A percentile compares a stretch with the other conserved stretches of the same genome.
Conservation (phyloP, 164 flowering plant species). For the Magnolia sinica region DNA sequence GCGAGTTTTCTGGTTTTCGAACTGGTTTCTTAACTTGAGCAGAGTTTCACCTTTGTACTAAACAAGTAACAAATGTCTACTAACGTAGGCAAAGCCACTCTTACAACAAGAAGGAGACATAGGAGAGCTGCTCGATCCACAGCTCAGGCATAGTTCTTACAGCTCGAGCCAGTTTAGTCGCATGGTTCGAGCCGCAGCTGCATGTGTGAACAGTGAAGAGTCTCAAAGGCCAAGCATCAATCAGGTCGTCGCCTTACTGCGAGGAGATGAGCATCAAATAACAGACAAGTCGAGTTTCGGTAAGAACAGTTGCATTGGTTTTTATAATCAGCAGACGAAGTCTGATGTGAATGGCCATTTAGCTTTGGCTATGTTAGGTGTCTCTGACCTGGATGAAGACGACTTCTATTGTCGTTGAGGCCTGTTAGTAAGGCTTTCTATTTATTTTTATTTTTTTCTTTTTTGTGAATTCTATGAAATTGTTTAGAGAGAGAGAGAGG, state of each 20-base stretch:
- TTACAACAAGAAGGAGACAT: slow-evolving; percentile 44
- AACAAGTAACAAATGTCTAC: too few relatives aligned
- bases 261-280: slow-evolving; percentile 41
- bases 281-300: too few relatives aligned
- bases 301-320: slow-evolving; percentile 9
- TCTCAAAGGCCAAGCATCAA: slow-evolving; percentile 57
- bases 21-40: too few relatives aligned
- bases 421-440: not conserved
- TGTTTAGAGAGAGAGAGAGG: not conserved
- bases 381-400: slow-evolving; percentile 74
- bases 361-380: slow-evolving; percentile 84
- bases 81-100: slow-evolving; percentile 64
- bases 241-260: slow-evolving; percentile 49
- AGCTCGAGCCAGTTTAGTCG: slow-evolving; percentile 39
- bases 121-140: slow-evolving; percentile 56
- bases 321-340: slow-evolving; percentile 40
- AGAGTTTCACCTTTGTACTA: too few relatives aligned
- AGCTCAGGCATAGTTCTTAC: slow-evolving; percentile 35
- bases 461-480: not conserved
- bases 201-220: slow-evolving; percentile 69
- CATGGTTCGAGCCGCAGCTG: slow-evolving; percentile 66
- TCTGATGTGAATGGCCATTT: slow-evolving; percentile 68
- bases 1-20: too few relatives aligned
- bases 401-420: slow-evolving; percentile 21
- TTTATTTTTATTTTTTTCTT: not conserved